Conservation (phyloP, 2,329 filamentous ascomycete genomes). For the Fusarium aywerte region DNA sequence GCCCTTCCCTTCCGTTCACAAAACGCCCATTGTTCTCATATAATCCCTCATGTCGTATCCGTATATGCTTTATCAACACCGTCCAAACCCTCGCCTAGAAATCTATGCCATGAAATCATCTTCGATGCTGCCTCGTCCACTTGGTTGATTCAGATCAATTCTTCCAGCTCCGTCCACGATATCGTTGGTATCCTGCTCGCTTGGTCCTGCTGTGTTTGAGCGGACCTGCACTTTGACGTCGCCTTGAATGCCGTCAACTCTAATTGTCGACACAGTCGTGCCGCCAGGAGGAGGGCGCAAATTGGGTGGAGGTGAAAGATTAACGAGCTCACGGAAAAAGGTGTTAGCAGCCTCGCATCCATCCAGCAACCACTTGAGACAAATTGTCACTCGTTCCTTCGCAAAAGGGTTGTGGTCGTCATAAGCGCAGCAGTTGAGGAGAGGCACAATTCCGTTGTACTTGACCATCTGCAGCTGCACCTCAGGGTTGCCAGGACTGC, state of each 20-base stretch:
- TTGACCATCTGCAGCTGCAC: constrained; percentile 90
- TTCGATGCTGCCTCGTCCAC: constrained; percentile 51
- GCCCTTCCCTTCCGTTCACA: not conserved
- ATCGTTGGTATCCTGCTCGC: constrained; percentile 48
- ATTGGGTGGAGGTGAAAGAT: constrained; percentile 55
- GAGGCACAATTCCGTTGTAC: constrained; percentile 85
- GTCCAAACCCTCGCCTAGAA: not conserved
- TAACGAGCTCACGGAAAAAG: constrained; percentile 73
- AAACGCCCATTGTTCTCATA: not conserved
- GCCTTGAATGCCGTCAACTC: constrained; percentile 66
- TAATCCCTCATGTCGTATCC: not conserved
- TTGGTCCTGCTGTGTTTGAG: constrained; percentile 46
- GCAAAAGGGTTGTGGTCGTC: constrained; percentile 96
- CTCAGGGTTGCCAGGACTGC: constrained; percentile 71
- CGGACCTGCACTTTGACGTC: constrained; percentile 67
- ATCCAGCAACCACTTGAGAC: constrained; percentile 84
- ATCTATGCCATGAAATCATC: constrained; percentile 59
- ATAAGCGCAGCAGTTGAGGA: constrained; percentile 89
- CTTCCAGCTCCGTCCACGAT: constrained; percentile 58
- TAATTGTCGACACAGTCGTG: constrained; percentile 57
- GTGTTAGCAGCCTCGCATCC: constrained; percentile 78
- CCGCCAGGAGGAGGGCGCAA: constrained; percentile 51
- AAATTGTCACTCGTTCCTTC: constrained; percentile 89
- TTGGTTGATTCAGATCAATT: constrained; percentile 53
- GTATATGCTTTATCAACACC: not conserved